A percentile compares a stretch with the other conserved stretches of the same genome.
phyloP scores from a whole-genome alignment of 2,329 filamentous ascomycete genomes.

The Aspergillus caelatus region DNA sequence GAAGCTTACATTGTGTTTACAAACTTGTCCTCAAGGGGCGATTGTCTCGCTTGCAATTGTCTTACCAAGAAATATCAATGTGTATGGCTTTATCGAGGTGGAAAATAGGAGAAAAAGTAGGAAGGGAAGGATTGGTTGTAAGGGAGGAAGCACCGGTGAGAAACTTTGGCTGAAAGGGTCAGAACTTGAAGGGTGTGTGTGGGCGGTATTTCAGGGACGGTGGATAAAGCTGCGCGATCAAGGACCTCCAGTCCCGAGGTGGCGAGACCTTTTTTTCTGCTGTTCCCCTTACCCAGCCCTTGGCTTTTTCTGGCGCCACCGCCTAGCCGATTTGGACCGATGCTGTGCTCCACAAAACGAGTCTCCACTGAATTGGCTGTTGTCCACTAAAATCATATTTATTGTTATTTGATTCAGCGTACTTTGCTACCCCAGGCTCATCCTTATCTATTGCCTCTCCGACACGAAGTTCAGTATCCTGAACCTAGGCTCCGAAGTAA shows the following conservation, averaged over 20 bases:
- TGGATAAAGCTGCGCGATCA: conserved; percentile 18
- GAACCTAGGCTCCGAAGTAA: not conserved
- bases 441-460: not conserved
- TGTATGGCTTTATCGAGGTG: not conserved
- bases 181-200: not conserved
- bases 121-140: not conserved
- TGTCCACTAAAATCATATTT: conserved; percentile 6
- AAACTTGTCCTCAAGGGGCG: not conserved
- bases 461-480: not conserved
- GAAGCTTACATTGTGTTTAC: conserved; percentile 25
- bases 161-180: not conserved
- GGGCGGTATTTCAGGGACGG: conserved; percentile 25
- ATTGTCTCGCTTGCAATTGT: not conserved
- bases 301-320: conserved; percentile 33
- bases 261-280: conserved; percentile 32
- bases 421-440: not conserved
- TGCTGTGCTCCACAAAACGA: not conserved
- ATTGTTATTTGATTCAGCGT: not conserved
- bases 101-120: not conserved
- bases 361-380: not conserved
- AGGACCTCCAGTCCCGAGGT: conserved; percentile 34
- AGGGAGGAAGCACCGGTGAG: not conserved
- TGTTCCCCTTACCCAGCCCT: conserved; percentile 22
- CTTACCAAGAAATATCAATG: not conserved
- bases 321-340: conserved; percentile 34